Evolutionary conservation across 2,329 filamentous ascomycete genomes (phyloP).

Genomic region (Colletotrichum siamense): DNA sequence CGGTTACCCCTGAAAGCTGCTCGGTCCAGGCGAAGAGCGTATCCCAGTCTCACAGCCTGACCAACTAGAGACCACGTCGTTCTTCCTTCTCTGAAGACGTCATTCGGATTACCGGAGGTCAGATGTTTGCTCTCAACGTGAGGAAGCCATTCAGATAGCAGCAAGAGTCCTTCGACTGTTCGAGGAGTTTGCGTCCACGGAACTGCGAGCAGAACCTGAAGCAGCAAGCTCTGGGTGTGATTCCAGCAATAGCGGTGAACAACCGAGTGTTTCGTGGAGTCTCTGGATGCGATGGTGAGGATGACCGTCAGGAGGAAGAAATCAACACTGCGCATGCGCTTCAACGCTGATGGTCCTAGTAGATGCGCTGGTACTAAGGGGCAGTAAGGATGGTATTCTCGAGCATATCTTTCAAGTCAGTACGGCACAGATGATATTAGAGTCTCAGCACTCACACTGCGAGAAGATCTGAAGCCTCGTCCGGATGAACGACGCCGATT

Average conservation of each 20-base stretch:
- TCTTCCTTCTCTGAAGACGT: background rate
- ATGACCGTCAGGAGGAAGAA: background rate
- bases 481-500: accelerated
- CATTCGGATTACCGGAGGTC: accelerated
- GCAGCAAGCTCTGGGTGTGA: background rate
- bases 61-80: background rate
- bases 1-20: background rate
- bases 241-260: background rate
- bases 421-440: accelerated
- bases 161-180: background rate
- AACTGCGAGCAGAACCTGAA: accelerated
- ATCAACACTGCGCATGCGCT: background rate
- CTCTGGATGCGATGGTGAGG: background rate
- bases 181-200: background rate
- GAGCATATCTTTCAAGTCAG: background rate
- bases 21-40: background rate
- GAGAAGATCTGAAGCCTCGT: background rate
- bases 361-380: background rate
- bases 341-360: accelerated
- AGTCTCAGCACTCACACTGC: background rate
- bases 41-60: background rate
- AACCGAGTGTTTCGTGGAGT: background rate
- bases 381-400: accelerated
- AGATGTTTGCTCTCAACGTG: background rate
- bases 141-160: background rate